Evolutionary conservation across 2,329 filamentous ascomycete genomes (phyloP), one percentile per base, ranked within the genome.

Genomic region (Pseudopyrenochaeta lycopersici): DNA sequence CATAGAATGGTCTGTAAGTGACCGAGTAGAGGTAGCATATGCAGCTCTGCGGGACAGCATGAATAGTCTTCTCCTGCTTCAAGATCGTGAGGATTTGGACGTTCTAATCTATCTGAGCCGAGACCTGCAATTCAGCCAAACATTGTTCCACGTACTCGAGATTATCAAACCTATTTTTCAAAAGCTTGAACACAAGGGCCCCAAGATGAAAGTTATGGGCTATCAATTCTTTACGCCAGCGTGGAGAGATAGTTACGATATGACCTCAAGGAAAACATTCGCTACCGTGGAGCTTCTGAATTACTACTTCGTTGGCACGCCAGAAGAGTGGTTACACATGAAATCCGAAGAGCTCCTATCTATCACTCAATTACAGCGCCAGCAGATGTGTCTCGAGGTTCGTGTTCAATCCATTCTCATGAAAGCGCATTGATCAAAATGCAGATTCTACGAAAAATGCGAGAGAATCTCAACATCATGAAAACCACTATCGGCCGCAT

Each of bases 291-390:
- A 55, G 38, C 51, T 49, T 21, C 33, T 58, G 27, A 55, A 55
- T 20, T 35, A 49, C 18, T 58, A 58, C 45, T 52, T 55, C 39
- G 32, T 20, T 9, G 20, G 40, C 15, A 49, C 45, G 2, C 44
- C 52, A 11, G 27, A 55, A 30, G 48, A 55, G 17, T 58, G 52
- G 55, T 36, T 58, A 9, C 20, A 33, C 7, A 55, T 55, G 52
- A 55, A 58, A 17, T 31, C 35, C 9, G 29, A 35, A n/a, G 55
- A 58, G 30, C 43, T 52, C 17, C 29, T 35, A 27, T 18, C 30
- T 12, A 47, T 52, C 14, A 29, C 15, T 21, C 29, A 52, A 11
- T 6, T 6, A 17, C 14, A 11, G 27, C 48, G 40, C 11, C 38
- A 45, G 12, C 20, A 30, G 18, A 49, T 27, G 14, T 55, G 52